These are phyloP conservation scores for Chenopodium suecicum DNA, from an alignment of 148 eudicot genomes.

Conservation along the genomic window DNA sequence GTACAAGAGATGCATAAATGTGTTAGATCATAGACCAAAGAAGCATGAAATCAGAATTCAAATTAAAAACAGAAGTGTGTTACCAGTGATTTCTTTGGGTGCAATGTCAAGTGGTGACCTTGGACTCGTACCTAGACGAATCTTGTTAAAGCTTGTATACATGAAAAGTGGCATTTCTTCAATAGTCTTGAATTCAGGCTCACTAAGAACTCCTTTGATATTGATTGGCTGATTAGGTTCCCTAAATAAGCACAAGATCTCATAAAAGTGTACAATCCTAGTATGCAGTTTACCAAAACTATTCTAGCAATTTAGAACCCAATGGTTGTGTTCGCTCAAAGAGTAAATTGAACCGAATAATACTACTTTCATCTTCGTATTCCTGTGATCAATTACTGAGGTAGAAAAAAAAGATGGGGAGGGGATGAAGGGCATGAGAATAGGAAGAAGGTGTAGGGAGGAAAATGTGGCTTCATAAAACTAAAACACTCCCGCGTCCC, in stretches of 20 bases:
- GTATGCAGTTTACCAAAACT: background rate
- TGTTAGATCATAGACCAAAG: background rate
- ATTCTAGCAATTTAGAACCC: background rate
- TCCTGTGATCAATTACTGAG: background rate
- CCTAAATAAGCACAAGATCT: background rate
- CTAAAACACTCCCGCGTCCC: background rate
- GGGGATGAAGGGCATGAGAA: no score
- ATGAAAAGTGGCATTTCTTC: conserved; percentile 46
- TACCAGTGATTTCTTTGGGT: conserved; percentile 18
- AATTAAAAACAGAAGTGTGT: background rate
- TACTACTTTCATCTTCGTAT: no score
- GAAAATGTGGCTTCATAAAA: background rate
- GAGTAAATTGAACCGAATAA: background rate
- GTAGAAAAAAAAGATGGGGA: no score
- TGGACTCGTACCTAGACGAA: conserved; percentile 25
- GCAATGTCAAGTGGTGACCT: conserved; percentile 16
- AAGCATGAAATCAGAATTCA: background rate
- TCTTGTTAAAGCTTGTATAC: conserved; percentile 42
- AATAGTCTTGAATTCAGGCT: conserved; percentile 29
- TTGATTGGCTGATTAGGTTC: conserved; percentile 12
- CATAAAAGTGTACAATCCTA: background rate
- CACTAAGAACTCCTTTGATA: background rate
- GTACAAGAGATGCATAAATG: background rate
- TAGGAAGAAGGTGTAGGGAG: no score
- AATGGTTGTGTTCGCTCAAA: background rate